Conservation (phyloP, 2,329 filamentous ascomycete genomes). For the Neocatenulostroma microsporum region DNA sequence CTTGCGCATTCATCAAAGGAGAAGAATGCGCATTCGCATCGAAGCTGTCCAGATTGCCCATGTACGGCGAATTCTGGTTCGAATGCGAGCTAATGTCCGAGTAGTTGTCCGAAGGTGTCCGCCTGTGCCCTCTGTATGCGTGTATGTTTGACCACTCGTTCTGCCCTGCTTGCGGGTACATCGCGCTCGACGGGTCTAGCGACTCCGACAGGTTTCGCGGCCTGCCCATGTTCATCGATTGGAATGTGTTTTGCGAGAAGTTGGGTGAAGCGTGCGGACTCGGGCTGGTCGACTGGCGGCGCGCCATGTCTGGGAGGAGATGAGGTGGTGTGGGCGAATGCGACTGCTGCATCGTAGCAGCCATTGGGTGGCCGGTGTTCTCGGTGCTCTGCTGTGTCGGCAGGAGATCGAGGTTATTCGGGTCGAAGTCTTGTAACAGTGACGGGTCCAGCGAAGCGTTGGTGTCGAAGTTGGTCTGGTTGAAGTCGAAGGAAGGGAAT, state of each 20-base stretch:
- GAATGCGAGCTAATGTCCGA: conserved; percentile 74
- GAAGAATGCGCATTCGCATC: conserved; percentile 68
- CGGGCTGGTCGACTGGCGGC: conserved; percentile 45
- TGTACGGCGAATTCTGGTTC: conserved; percentile 72
- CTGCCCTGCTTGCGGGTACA: conserved; percentile 47
- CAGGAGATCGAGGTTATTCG: conserved; percentile 34
- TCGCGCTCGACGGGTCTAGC: conserved; percentile 53
- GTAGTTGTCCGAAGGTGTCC: conserved; percentile 74
- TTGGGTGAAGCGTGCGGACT: conserved; percentile 48
- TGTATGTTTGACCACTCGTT: conserved; percentile 52
- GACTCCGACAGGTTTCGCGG: conserved; percentile 50
- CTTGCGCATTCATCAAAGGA: conserved; percentile 66
- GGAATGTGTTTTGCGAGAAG: conserved; percentile 46
- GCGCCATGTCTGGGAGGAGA: conserved; percentile 47
- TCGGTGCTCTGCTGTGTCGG: no score
- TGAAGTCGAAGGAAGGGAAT: conserved; percentile 50
- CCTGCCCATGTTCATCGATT: conserved; percentile 49
- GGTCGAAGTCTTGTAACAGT: conserved; percentile 47
- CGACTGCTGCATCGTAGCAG: conserved; percentile 41
- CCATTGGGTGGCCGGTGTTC: conserved; percentile 42
- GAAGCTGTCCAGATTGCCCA: conserved; percentile 70
- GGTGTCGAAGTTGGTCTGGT: conserved; percentile 48
- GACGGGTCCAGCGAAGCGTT: conserved; percentile 54
- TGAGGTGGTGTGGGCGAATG: conserved; percentile 50
- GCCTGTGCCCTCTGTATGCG: conserved; percentile 70